These are phyloP conservation scores for Saccharomyces hybrid DNA, from an alignment of 1,139 yeast genomes.

Conservation along the genomic window DNA sequence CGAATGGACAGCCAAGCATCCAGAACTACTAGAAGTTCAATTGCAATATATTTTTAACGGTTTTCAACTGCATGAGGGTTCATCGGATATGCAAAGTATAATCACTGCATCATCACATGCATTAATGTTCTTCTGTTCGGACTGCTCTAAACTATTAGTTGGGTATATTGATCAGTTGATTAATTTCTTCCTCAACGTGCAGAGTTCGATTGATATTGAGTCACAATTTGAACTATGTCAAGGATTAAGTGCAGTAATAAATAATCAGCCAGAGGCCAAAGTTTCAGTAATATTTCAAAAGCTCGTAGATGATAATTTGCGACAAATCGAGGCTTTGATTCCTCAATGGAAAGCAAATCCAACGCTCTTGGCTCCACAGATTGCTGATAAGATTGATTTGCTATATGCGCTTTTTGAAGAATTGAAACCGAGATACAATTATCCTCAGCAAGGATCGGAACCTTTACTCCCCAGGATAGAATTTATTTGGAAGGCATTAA, in stretches of 20 bases:
- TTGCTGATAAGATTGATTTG: slow-evolving; percentile 74
- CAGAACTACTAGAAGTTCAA: slow-evolving; percentile 74
- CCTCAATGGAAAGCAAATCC: slow-evolving; percentile 25
- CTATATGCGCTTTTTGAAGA: slow-evolving; percentile 63
- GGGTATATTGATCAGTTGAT: slow-evolving; percentile 70
- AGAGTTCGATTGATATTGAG: slow-evolving; percentile 49
- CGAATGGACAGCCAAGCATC: slow-evolving; percentile 87
- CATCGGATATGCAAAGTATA: slow-evolving; percentile 39
- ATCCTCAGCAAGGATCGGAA: slow-evolving; percentile 27
- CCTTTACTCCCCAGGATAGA: slow-evolving; percentile 26
- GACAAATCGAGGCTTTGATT: slow-evolving; percentile 35
- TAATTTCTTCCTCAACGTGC: slow-evolving; percentile 62
- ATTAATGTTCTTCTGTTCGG: slow-evolving; percentile 88
- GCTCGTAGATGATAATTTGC: slow-evolving; percentile 64
- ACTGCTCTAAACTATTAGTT: slow-evolving; percentile 65
- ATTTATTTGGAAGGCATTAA: slow-evolving; percentile 23
- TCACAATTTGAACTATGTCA: slow-evolving; percentile 77
- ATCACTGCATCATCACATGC: slow-evolving; percentile 89
- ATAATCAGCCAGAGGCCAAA: slow-evolving; percentile 43
- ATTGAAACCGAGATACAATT: slow-evolving; percentile 40
- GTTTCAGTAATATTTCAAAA: slow-evolving; percentile 43
- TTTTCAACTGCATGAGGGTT: slow-evolving; percentile 38
- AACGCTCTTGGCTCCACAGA: slow-evolving; percentile 35
- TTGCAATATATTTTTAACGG: slow-evolving; percentile 79
- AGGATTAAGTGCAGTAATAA: slow-evolving; percentile 81